Evolutionary conservation across 164 flowering plant species (phyloP).

Genomic region (Stephania yunnanensis): DNA sequence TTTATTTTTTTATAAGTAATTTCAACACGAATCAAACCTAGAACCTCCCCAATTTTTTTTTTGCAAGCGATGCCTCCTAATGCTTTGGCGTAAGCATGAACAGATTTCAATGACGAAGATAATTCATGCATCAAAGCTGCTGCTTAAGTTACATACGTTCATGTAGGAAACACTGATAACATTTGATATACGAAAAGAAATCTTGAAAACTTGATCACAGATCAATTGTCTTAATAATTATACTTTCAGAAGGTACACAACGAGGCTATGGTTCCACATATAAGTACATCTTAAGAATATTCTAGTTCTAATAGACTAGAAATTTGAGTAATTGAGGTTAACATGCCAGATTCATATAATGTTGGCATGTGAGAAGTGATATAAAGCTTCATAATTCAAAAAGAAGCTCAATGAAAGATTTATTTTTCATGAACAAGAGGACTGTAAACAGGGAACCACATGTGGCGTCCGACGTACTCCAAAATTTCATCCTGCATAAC

Average conservation of each 20-base stretch:
- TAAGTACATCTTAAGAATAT: background rate
- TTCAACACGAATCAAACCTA: too few species aligned
- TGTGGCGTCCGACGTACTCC: slow-evolving; percentile 53
- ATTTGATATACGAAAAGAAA: background rate
- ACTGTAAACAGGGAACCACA: slow-evolving; percentile 95
- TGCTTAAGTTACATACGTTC: too few species aligned
- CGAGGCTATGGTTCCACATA: background rate
- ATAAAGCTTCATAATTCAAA: background rate
- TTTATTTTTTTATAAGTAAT: too few species aligned
- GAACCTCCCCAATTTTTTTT: too few species aligned
- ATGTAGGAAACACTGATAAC: too few species aligned
- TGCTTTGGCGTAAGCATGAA: too few species aligned
- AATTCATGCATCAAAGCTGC: too few species aligned
- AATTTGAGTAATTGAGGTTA: background rate
- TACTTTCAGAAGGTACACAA: background rate
- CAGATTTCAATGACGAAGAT: too few species aligned
- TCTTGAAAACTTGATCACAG: background rate
- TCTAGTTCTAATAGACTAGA: background rate
- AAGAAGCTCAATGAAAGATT: background rate
- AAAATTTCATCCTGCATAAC: slow-evolving; percentile 68
- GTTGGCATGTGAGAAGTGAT: background rate
- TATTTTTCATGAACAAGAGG: slow-evolving; percentile 69
- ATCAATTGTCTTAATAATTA: background rate
- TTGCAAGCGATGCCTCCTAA: too few species aligned
- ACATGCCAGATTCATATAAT: background rate